These are phyloP conservation scores for Yarrowia yakushimensis DNA, from an alignment of 805 yeast species.

Conservation along the genomic window DNA sequence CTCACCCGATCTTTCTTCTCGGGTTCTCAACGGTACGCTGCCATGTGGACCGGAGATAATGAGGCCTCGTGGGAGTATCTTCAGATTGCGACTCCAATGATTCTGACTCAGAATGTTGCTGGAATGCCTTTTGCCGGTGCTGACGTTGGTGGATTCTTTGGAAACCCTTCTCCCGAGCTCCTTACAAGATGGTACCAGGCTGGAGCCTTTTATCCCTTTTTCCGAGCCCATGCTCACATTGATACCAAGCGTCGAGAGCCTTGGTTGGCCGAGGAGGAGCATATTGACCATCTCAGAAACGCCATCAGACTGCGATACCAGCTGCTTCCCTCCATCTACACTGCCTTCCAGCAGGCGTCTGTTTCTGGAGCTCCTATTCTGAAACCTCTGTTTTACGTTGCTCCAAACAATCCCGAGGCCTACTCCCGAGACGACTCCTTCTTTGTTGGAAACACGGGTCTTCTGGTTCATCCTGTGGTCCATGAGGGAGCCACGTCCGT, in stretches of 20 bases:
- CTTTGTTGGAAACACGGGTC: conserved; percentile 64
- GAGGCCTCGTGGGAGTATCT: conserved; percentile 89
- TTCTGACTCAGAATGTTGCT: conserved; percentile 71
- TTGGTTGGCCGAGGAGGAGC: conserved; percentile 76
- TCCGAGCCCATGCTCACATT: conserved; percentile 94
- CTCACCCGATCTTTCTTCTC: conserved; percentile 83
- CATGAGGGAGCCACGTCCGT: conserved; percentile 47
- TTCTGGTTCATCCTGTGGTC: conserved; percentile 78
- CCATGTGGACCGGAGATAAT: conserved; percentile 98
- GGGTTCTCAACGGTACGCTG: conserved; percentile 87
- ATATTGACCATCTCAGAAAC: conserved; percentile 59
- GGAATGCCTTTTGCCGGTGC: conserved; percentile 95
- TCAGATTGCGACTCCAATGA: conserved; percentile 78
- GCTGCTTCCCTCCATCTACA: conserved; percentile 75
- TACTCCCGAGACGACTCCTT: conserved; percentile 78
- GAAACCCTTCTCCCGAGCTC: conserved; percentile 78
- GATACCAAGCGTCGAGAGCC: conserved; percentile 94
- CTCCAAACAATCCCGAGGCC: conserved; percentile 41
- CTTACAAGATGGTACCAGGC: conserved; percentile 93
- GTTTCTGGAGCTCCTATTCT: conserved; percentile 64
- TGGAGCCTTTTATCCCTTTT: conserved; percentile 94
- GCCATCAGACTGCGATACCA: conserved; percentile 71
- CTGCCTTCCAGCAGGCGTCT: conserved; percentile 66
- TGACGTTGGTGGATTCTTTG: conserved; percentile 96
- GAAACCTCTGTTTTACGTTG: conserved; percentile 36